Evolutionary conservation across 176 grass and related monocot species (phyloP).

Genomic region (Puccinellia tenuiflora): DNA sequence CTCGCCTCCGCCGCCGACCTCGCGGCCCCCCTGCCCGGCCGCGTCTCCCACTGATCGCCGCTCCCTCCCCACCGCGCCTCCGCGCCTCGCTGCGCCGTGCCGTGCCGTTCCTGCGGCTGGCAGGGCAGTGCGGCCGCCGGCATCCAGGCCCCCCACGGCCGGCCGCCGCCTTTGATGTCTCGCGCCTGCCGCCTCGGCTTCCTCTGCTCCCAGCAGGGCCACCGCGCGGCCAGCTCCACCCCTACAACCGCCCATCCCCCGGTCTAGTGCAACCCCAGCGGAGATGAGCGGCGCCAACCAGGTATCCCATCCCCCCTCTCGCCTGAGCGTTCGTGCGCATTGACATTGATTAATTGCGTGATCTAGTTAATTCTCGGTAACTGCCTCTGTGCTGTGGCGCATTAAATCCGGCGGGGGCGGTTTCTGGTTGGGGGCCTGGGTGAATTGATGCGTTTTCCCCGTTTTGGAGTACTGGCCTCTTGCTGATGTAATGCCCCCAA

Average conservation of each 20-base stretch:
- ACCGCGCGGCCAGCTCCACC: background rate
- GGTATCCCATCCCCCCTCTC: background rate
- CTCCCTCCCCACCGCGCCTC: background rate
- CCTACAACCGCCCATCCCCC: background rate
- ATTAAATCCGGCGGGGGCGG: background rate
- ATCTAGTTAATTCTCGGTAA: background rate
- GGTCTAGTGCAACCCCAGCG: constrained; percentile 11
- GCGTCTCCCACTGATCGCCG: background rate
- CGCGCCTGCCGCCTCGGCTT: constrained; percentile 26
- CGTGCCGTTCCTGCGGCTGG: background rate
- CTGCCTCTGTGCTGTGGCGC: background rate
- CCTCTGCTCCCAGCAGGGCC: constrained; percentile 22
- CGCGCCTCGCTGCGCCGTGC: background rate
- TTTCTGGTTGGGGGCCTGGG: constrained; percentile 13
- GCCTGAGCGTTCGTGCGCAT: background rate
- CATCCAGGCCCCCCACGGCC: background rate
- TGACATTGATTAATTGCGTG: constrained; percentile 6
- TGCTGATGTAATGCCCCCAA: background rate
- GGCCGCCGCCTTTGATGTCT: constrained; percentile 42
- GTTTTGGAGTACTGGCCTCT: background rate
- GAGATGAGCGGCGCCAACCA: constrained; percentile 49
- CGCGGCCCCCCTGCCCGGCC: background rate
- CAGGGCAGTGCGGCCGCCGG: constrained; percentile 14
- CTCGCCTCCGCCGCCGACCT: background rate
- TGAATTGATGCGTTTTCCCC: constrained; percentile 11